A percentile compares a stretch with the other conserved stretches of the same genome.
These are phyloP conservation scores for Fusarium multiceps DNA, from an alignment of 2,329 filamentous ascomycete genomes.

Conservation along the genomic window DNA sequence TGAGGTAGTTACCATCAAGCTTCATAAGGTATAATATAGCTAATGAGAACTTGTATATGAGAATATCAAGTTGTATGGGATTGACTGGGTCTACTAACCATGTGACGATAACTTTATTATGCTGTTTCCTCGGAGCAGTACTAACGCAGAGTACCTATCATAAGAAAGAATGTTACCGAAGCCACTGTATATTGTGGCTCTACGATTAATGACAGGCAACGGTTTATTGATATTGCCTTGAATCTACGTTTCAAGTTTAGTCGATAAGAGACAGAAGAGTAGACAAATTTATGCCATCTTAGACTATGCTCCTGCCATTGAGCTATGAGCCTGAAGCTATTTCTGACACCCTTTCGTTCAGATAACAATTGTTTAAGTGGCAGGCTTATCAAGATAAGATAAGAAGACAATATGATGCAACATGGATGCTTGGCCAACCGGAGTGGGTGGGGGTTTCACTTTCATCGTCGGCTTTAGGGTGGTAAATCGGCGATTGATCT, in stretches of 20 bases:
- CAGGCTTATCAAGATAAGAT: constrained; percentile 20
- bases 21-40: neutral
- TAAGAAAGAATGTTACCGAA: neutral
- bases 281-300: neutral
- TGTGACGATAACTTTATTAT: neutral
- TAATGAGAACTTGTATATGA: neutral
- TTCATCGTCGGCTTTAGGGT: neutral
- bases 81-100: neutral
- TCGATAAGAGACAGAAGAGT: neutral
- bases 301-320: neutral
- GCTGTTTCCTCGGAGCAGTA: neutral
- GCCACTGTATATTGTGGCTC: neutral
- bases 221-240: neutral
- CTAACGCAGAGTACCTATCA: neutral
- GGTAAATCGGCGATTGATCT: constrained; percentile 41
- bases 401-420: neutral
- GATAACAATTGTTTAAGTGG: neutral
- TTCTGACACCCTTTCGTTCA: neutral
- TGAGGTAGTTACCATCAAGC: neutral
- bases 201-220: neutral
- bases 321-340: neutral
- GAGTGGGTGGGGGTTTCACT: neutral
- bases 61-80: neutral
- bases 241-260: neutral
- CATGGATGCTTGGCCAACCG: neutral